Evolutionary conservation across 148 eudicot species (phyloP), one percentile per base, ranked within the genome.

Genomic region (Arbutus unedo): DNA sequence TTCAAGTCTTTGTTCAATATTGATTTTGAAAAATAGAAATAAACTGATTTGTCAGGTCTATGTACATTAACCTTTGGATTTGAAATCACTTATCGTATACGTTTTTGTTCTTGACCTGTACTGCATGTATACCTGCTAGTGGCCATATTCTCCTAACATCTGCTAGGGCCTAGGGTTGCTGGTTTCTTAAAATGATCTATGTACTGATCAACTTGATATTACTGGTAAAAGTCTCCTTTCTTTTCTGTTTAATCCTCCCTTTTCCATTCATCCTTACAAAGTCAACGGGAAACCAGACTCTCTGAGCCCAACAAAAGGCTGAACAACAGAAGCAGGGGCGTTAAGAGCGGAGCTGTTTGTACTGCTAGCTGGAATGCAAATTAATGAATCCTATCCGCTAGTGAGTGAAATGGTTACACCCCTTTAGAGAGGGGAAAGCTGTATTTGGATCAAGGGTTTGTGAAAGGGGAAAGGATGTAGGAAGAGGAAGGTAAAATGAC

Each of bases 41-140:
- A 81, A 80, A 75, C 84, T 81, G 84, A 70, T 49, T 76, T 48
- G n/a, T 79, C 21, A 62, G 74, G 21, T 66, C 31, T 62, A 64
- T 9, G 8, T 48, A 43, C 3, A 51, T 8, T 21, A 23, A 51
- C 15, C 18, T 49, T 6, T 49, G 44, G 18, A 19, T 4, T 6
- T 0, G 66, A 19, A 25, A n/a, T 8, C 5, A 6, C 13, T 19
- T 19, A 25, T 8, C 0, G 38, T 31, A 31, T 31, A 31, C 38
- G 0, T 31, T 31, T 31, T 31, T 31, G 38, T 31, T 31, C 38
- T 31, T 31, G 38, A 31, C 38, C 38, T 31, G 38, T 31, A 31
- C 38, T 31, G n/a, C n/a, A n/a, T n/a, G 38, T 31, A 31, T 31
- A 31, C 38, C 38, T 31, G 38, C 38, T 31, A 31, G 38, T 31